Percentiles rank a stretch among this genome's conserved stretches.
Conservation (phyloP, 1,284 basidiomycete species). For the Leccinum subrobustum region DNA sequence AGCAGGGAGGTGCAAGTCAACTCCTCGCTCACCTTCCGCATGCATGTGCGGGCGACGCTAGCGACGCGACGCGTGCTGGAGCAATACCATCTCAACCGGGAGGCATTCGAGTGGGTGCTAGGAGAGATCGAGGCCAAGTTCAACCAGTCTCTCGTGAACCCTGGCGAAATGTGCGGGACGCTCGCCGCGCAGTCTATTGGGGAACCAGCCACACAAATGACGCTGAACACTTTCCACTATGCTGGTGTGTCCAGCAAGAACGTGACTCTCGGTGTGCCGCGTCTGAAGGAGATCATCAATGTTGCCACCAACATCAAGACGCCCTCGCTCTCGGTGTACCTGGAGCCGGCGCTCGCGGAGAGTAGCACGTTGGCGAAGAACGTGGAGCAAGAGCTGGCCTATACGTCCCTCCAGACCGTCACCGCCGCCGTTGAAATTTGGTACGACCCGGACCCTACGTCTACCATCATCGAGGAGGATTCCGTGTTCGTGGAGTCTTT, state of each 20-base stretch:
- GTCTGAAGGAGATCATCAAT: constrained; percentile 98
- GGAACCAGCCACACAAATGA: constrained; percentile 99
- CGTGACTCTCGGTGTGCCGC: constrained; percentile 94
- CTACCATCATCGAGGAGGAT: constrained; percentile 97
- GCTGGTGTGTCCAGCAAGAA: constrained; percentile 91
- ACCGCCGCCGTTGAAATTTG: constrained; percentile 97
- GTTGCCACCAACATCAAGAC: constrained; percentile 99
- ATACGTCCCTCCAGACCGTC: constrained; percentile 92
- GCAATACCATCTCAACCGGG: constrained; percentile 80
- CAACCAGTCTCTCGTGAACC: constrained; percentile 52
- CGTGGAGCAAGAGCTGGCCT: constrained; percentile 88
- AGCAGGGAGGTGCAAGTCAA: constrained; percentile 82
- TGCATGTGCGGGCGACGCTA: constrained; percentile 88
- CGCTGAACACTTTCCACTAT: constrained; percentile 68
- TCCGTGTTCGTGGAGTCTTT: constrained; percentile 96
- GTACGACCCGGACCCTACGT: constrained; percentile 93
- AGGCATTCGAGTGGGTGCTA: constrained; percentile 97
- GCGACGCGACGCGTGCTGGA: constrained; percentile 84
- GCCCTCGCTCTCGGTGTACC: constrained; percentile 90
- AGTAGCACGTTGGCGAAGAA: constrained; percentile 59
- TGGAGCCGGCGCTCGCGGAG: constrained; percentile 70
- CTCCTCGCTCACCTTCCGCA: constrained; percentile 90
- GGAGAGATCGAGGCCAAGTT: constrained; percentile 84
- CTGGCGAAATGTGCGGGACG: constrained; percentile 99
- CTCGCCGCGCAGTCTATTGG: constrained; percentile 98